Evolutionary conservation across 441 rosid genomes (phyloP).

Genomic region (Populus tomentosa): DNA sequence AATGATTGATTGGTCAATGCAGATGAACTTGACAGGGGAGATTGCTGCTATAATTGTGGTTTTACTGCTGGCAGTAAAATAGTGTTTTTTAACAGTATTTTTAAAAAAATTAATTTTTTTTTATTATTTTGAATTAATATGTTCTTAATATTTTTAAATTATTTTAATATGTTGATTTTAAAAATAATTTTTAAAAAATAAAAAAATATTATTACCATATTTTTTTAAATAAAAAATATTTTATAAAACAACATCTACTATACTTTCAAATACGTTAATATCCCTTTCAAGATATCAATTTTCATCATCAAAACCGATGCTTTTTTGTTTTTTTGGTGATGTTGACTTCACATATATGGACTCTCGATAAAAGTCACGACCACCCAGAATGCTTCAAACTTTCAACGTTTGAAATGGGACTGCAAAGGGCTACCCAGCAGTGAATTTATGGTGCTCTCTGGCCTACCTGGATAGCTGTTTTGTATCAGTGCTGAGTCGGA

Average conservation of each 20-base stretch:
- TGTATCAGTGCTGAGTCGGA: not conserved
- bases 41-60: not conserved
- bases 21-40: not conserved
- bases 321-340: not conserved
- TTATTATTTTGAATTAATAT: too few species aligned
- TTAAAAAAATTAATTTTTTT: too few species aligned
- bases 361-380: not conserved
- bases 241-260: too few species aligned
- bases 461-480: too few species aligned
- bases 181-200: too few species aligned
- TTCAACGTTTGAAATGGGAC: not conserved
- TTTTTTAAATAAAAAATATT: too few species aligned
- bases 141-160: too few species aligned
- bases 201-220: too few species aligned
- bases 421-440: not conserved
- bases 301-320: not conserved
- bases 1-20: not conserved
- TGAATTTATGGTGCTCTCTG: not conserved
- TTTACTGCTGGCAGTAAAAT: not conserved
- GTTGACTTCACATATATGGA: conserved; percentile 13
- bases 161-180: too few species aligned
- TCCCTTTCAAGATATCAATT: not conserved
- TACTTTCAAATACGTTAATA: too few species aligned
- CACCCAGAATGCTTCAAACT: not conserved
- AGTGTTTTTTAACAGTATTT: too few species aligned